Evolutionary conservation across 805 yeast genomes (phyloP).

Genomic region (Blastobotrys americana): DNA sequence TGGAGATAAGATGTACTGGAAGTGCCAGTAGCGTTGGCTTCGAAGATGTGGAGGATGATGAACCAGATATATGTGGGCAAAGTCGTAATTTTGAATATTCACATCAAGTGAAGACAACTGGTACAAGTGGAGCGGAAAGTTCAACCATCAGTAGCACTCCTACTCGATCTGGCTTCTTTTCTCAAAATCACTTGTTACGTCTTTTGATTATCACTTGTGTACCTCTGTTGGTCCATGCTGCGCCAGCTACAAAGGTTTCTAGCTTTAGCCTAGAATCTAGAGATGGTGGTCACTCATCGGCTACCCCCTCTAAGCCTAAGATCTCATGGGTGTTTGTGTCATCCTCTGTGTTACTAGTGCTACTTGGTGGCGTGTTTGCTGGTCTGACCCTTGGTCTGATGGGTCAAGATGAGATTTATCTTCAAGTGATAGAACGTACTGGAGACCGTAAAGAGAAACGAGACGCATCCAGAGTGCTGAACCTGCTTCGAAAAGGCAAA

Average conservation of each 20-base stretch:
- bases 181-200: too few species aligned
- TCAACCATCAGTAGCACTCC: too few species aligned
- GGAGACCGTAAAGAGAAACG: slow-evolving; percentile 57
- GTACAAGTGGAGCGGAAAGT: too few species aligned
- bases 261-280: background rate
- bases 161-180: too few species aligned
- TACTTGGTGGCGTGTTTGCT: slow-evolving; percentile 35
- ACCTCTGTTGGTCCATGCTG: background rate
- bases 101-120: too few species aligned
- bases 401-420: slow-evolving; percentile 96
- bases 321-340: slow-evolving; percentile 29
- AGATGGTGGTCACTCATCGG: background rate
- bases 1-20: too few species aligned
- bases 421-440: slow-evolving; percentile 82
- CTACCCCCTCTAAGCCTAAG: too few species aligned
- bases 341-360: slow-evolving; percentile 29
- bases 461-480: slow-evolving; percentile 65
- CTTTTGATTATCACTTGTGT: too few species aligned
- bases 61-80: background rate
- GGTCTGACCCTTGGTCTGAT: slow-evolving; percentile 78
- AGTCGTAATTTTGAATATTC: too few species aligned
- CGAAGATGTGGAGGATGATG: background rate
- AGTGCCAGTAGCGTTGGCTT: background rate
- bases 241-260: background rate
- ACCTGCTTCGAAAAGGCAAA: slow-evolving; percentile 71